A percentile compares a stretch with the other conserved stretches of the same genome.
Evolutionary conservation across 225 moss, liverwort and hornwort species (phyloP).

Genomic region (Marchantia polymorpha): DNA sequence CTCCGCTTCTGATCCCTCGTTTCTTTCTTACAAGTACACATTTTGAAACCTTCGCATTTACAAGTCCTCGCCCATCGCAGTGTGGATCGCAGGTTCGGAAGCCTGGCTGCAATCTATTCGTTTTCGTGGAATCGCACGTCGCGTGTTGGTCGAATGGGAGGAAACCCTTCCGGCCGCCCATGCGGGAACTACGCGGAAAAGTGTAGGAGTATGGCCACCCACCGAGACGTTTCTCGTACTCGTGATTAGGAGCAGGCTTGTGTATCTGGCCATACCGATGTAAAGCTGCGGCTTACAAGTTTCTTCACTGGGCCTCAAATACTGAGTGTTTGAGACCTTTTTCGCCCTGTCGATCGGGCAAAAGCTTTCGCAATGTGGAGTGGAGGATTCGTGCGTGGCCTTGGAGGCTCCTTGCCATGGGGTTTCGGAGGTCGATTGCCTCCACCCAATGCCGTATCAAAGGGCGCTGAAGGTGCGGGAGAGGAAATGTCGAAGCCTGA

Average conservation of each 20-base stretch:
- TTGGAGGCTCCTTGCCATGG: constrained; percentile 29
- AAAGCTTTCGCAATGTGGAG: constrained; percentile 28
- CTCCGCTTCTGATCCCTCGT: constrained; percentile 6
- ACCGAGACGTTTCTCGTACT: not conserved
- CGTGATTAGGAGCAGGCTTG: no score
- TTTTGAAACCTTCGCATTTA: no score
- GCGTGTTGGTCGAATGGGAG: not conserved
- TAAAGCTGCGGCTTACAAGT: no score
- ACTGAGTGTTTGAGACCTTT: not conserved
- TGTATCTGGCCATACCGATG: no score
- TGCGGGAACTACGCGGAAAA: not conserved
- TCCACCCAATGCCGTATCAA: not conserved
- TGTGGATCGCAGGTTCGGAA: not conserved
- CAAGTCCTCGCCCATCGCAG: no score
- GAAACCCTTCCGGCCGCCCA: not conserved
- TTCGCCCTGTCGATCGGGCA: not conserved
- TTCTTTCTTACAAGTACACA: not conserved
- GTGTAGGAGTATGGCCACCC: not conserved
- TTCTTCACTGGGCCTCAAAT: not conserved
- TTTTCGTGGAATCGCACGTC: no score
- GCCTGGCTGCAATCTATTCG: not conserved
- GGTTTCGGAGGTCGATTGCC: constrained; percentile 19
- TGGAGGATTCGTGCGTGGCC: constrained; percentile 24
- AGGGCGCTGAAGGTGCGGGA: constrained; percentile 18
- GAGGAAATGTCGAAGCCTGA: constrained; percentile 44